Base-by-base conservation (phyloP, 1,139 yeast species). In the Torulaspora pretoriensis region DNA sequence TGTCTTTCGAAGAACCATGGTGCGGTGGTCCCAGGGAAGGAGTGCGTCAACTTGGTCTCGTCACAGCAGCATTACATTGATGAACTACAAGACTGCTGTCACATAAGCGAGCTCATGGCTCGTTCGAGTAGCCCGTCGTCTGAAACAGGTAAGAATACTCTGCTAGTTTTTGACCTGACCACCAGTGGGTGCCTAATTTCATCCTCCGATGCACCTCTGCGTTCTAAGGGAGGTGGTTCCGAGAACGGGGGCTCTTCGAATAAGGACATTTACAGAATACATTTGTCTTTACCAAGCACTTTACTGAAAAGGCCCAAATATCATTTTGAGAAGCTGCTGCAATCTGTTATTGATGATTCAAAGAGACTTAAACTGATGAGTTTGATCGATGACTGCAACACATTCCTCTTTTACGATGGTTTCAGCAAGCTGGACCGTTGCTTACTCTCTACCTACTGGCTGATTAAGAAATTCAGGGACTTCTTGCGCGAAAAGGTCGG, bases 261-360 rank as follows among this genome's bases (percentile, higher is more conserved):
- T 22, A 46, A 40, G 16, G 50, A 49, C 26, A 38, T 51, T n/a
- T 43, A 52, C 16, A 51, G 49, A 32, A 66, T 80, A 40, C 80
- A 81, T 55, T 70, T 83, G 16, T 81, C 87, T 55, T 70, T 84
- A 19, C 94, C 94, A 1, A 78, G 86, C 30, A 84, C 92, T 0
- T 68, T 84, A 38, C 68, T 84, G 47, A 82, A 80, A 57, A 72
- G 94, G 44, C 72, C 78, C 12, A 78, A 76, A 41, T 82, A 79
- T 56, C 73, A 73, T 26, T 69, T 83, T 43, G 60, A 66, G 26
- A 70, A 79, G 37, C 75, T 64, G 46, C 57, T 49, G 52, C 54
- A 55, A 30, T 53, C 63, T 2, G 49, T 59, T 16, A 57, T 59
- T 22, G 50, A 53, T 26, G 55, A 49, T 13, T 55, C 65, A 40